These are phyloP conservation scores for Sungouiella thailandica DNA, from an alignment of 805 yeast genomes.

Conservation along the genomic window DNA sequence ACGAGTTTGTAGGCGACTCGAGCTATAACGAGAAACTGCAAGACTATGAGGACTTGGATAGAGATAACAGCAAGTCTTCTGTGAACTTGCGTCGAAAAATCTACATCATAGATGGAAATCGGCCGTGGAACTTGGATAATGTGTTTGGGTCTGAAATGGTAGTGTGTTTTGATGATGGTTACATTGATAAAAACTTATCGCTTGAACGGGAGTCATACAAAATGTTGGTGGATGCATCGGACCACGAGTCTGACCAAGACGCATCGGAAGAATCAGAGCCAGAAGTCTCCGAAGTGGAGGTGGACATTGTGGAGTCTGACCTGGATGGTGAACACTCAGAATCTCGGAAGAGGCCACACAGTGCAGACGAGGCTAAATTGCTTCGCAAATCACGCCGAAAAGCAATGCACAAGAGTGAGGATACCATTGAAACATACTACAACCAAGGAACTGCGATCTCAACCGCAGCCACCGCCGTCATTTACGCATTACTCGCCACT, in stretches of 20 bases:
- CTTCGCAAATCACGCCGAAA: slow-evolving; percentile 30
- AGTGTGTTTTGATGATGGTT: slow-evolving; percentile 84
- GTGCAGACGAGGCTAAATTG: slow-evolving; percentile 24
- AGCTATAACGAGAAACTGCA: slow-evolving; percentile 21
- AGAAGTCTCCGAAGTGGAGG: slow-evolving; percentile 19
- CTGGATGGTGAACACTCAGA: slow-evolving; percentile 29
- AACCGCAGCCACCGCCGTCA: slow-evolving; percentile 71
- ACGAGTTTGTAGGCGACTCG: slow-evolving; percentile 41
- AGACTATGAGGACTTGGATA: slow-evolving; percentile 18
- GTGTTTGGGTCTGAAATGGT: slow-evolving; percentile 77
- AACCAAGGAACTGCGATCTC: slow-evolving; percentile 74
- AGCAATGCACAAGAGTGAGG: slow-evolving; percentile 45
- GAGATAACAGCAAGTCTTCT: slow-evolving; percentile 10
- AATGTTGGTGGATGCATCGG: slow-evolving; percentile 30
- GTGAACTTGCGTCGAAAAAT: slow-evolving; percentile 47
- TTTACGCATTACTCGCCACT: slow-evolving; percentile 72
- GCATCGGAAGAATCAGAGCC: background rate
- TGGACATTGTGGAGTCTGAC: background rate
- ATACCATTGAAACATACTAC: slow-evolving; percentile 67
- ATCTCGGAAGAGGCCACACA: slow-evolving; percentile 18
- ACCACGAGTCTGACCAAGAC: slow-evolving; percentile 13
- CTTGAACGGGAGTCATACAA: slow-evolving; percentile 61
- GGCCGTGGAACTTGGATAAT: slow-evolving; percentile 97
- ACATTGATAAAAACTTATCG: slow-evolving; percentile 52
- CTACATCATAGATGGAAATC: slow-evolving; percentile 83